A percentile compares a stretch with the other conserved stretches of the same genome.
These are phyloP conservation scores for Hura crepitans DNA, from an alignment of 441 rosid species.

Conservation along the genomic window DNA sequence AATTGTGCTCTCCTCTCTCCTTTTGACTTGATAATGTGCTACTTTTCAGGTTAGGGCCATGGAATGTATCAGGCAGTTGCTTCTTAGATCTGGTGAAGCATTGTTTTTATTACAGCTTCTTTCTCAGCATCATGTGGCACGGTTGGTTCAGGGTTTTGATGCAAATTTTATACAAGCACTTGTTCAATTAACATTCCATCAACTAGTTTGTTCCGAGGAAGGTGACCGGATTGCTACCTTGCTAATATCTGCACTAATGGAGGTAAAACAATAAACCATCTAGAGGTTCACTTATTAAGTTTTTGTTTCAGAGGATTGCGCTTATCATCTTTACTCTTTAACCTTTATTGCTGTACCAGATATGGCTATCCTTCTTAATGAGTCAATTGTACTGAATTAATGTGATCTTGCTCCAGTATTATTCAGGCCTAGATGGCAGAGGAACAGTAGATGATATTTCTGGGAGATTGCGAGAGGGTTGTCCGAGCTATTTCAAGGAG, in stretches of 20 bases:
- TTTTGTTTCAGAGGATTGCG: conserved; percentile 8
- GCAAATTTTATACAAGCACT: conserved; percentile 51
- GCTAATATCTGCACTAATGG: conserved; percentile 82
- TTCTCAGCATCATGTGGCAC: conserved; percentile 77
- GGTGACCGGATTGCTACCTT: conserved; percentile 86
- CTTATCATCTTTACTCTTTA: neutral
- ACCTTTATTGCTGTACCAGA: conserved; percentile 11
- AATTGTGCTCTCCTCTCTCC: conserved; percentile 11
- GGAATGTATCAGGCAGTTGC: conserved; percentile 95
- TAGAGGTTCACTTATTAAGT: conserved; percentile 11
- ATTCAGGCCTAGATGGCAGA: conserved; percentile 94
- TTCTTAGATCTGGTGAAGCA: conserved; percentile 96
- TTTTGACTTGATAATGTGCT: conserved; percentile 11
- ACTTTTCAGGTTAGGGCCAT: conserved; percentile 85
- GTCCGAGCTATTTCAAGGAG: conserved; percentile 96
- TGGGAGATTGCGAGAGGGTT: conserved; percentile 76
- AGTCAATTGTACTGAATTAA: conserved; percentile 19
- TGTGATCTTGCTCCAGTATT: conserved; percentile 54
- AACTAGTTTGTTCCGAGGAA: conserved; percentile 90
- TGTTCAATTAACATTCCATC: conserved; percentile 83
- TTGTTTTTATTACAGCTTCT: conserved; percentile 86
- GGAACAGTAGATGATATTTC: conserved; percentile 94
- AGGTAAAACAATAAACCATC: conserved; percentile 43
- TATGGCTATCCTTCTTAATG: conserved; percentile 18
- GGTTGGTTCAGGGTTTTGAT: conserved; percentile 84